A percentile compares a stretch with the other conserved stretches of the same genome.
Conservation (phyloP, 2,329 filamentous ascomycete genomes). For the Pleurostoma richardsiae region DNA sequence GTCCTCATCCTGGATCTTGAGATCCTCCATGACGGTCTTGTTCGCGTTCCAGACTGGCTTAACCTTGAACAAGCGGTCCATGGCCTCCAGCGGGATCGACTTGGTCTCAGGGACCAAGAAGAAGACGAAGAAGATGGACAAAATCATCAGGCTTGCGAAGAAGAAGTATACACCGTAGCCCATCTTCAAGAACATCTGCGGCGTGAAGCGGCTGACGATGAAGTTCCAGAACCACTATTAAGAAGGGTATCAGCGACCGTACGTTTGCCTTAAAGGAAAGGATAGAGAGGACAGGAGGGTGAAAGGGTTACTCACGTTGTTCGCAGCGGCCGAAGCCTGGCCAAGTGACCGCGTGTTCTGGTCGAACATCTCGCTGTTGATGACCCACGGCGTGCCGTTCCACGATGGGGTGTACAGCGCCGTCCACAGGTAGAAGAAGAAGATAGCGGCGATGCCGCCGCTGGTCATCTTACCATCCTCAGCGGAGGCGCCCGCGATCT, state of each 20-base stretch:
- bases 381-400: conserved; percentile 73
- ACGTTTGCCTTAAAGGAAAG: too few species aligned
- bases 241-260: too few species aligned
- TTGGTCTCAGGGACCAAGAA: conserved; percentile 64
- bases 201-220: conserved; percentile 62
- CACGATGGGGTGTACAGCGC: conserved; percentile 67
- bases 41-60: conserved; percentile 41
- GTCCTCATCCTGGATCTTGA: conserved; percentile 27
- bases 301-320: conserved; percentile 35
- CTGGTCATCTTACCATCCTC: conserved; percentile 15
- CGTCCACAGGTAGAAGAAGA: conserved; percentile 73
- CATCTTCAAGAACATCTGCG: conserved; percentile 56
- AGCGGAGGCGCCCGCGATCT: conserved; percentile 34
- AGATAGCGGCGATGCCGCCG: conserved; percentile 54
- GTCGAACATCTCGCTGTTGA: conserved; percentile 73
- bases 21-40: conserved; percentile 34
- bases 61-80: conserved; percentile 56
- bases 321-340: conserved; percentile 65
- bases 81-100: conserved; percentile 57
- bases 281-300: too few species aligned
- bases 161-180: conserved; percentile 65
- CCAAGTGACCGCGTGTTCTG: conserved; percentile 64
- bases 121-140: conserved; percentile 53
- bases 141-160: conserved; percentile 59
- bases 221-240: conserved; percentile 63